These are phyloP conservation scores for Peniophora sp. DNA, from an alignment of 1,284 basidiomycete genomes.

Conservation along the genomic window DNA sequence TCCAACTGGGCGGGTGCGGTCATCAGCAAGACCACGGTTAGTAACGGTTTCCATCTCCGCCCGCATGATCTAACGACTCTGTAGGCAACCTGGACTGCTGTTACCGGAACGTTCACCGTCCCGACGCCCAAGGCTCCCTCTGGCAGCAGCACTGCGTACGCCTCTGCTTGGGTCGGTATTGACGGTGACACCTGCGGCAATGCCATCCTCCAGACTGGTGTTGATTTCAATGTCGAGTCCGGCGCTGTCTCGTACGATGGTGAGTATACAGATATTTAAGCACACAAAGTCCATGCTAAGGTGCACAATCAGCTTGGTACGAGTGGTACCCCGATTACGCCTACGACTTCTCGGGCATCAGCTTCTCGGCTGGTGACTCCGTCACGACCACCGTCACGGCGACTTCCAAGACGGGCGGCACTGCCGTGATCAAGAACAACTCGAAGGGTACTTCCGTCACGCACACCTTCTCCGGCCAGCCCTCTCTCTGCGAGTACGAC, in stretches of 20 bases:
- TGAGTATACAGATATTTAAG: background rate
- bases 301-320: slow-evolving; percentile 23
- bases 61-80: background rate
- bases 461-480: slow-evolving; percentile 21
- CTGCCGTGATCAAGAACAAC: slow-evolving; percentile 22
- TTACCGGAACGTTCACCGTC: slow-evolving; percentile 23
- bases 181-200: slow-evolving; percentile 17
- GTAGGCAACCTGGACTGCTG: slow-evolving; percentile 19
- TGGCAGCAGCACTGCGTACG: slow-evolving; percentile 16
- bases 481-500: slow-evolving; percentile 25
- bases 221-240: slow-evolving; percentile 21
- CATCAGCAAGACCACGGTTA: background rate
- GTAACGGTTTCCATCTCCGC: background rate
- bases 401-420: slow-evolving; percentile 18
- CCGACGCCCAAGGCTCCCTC: slow-evolving; percentile 18
- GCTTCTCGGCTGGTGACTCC: slow-evolving; percentile 20
- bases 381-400: slow-evolving; percentile 23
- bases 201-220: slow-evolving; percentile 18
- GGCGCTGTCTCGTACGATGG: slow-evolving; percentile 9
- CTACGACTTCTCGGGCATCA: slow-evolving; percentile 25
- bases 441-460: slow-evolving; percentile 20
- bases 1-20: background rate
- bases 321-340: slow-evolving; percentile 31
- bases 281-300: background rate
- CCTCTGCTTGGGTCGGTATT: slow-evolving; percentile 22